Base-by-base conservation (phyloP, 768 basidiomycete species). In the Boletus vermiculosoides region DNA sequence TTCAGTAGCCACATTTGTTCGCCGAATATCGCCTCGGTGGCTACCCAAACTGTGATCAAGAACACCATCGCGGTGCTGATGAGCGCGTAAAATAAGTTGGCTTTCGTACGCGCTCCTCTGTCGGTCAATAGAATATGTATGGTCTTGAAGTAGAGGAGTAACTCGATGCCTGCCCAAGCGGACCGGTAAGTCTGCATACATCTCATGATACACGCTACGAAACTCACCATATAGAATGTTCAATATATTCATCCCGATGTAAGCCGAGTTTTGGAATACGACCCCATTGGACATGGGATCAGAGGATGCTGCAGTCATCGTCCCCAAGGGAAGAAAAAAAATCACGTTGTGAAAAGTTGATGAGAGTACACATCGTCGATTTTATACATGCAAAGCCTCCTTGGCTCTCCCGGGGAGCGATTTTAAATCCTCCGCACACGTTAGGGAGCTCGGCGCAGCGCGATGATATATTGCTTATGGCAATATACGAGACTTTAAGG, bases 1-100 rank as follows among this genome's bases (percentile, higher is more conserved):
- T 75, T 52, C 1, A 68, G 40, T 15, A 78, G 59, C 78, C 78
- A 79, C 63, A 75, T 70, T 23, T 69, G 52, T 54, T 73, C 60
- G 5, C 69, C 64, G 31, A 74, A 69, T 4, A 71, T 20, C 3
- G 47, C 48, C 2, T 50, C 20, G 2, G 58, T 54, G 16, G 59
- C 61, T 18, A 73, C 54, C 56, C 69, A 73, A 22, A 75, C 52
- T 0, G 75, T 72, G 64, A 66, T 59, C 20, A 64, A 63, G 28
- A 73, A 50, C 3, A 73, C 22, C 57, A 72, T 62, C 16, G 52
- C 22, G 36, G 6, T 71, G 39, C 69, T 71, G 34, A 72, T 72
- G 41, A 61, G 9, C 23, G 50, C 61, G 13, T 71, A 71, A 9
- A 64, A 64, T n/a, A 54, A 0, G 20, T 67, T 48, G 1, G 56